phyloP scores from a whole-genome alignment of 441 rosid genomes.

The Metrosideros polymorpha region DNA sequence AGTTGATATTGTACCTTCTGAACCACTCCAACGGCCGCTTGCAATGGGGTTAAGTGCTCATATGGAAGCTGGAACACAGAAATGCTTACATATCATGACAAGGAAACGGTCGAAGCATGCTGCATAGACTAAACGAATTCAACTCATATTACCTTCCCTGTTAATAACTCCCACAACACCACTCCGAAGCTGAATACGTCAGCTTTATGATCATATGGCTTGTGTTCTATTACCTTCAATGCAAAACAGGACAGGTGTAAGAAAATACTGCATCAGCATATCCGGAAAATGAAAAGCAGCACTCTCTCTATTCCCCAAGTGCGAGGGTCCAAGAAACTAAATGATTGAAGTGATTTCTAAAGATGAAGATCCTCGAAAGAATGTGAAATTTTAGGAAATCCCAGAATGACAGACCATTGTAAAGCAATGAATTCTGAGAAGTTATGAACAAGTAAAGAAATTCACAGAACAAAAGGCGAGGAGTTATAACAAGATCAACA shows the following conservation, averaged over 20 bases:
- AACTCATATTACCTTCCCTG: conserved; percentile 38
- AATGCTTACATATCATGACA: not conserved
- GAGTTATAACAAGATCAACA: not conserved
- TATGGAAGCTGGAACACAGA: conserved; percentile 43
- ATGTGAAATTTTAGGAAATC: not conserved
- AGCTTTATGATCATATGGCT: conserved; percentile 62
- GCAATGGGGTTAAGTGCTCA: conserved; percentile 54
- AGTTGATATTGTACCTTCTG: conserved; percentile 34
- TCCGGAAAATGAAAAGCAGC: conserved; percentile 2
- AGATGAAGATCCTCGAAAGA: not conserved
- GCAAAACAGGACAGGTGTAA: conserved; percentile 15
- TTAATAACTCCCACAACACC: conserved; percentile 55
- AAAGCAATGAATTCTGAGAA: not conserved
- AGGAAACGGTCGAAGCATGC: not conserved
- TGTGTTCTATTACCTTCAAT: conserved; percentile 54
- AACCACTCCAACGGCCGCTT: conserved; percentile 66
- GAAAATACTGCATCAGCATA: not conserved
- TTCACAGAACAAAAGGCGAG: not conserved
- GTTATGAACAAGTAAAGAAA: not conserved
- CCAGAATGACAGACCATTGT: not conserved
- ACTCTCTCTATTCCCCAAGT: not conserved
- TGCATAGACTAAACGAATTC: not conserved
- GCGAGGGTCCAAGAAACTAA: not conserved
- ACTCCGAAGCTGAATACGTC: conserved; percentile 56
- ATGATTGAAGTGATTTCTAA: not conserved